Base-by-base conservation (phyloP, 1,139 yeast genomes). In the Taphrina deformans region DNA sequence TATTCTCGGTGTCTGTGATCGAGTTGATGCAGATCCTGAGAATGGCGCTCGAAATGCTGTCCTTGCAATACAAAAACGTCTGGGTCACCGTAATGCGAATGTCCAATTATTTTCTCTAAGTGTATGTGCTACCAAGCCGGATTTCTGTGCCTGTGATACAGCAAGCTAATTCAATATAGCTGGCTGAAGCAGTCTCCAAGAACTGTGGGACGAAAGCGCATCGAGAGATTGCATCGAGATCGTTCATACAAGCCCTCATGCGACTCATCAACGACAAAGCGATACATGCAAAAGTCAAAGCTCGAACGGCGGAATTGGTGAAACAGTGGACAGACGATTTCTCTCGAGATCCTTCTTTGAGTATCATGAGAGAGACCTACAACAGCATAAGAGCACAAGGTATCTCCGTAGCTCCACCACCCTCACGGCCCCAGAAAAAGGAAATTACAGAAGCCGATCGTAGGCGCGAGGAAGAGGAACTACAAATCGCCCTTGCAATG, bases 161-260 rank as follows among this genome's bases (percentile, higher is more conserved):
- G n/a, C n/a, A n/a, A n/a, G n/a, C n/a, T 72, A 62, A 21, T 69
- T 50, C 31, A 10, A 5, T 31, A 16, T 51, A 71, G 73, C 77
- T 93, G 65, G 77, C 89, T 21, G 82, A 85, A 21, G 87, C 97
- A 0, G 76, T 90, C 41, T 96, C 96, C 0, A 97, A 92, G 75
- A 93, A 93, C 74, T 92, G 98, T 77, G 98, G 98, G 0, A 86
- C 96, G 1, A 80, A 91, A 70, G 84, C 89, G 83, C 86, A 86
- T 71, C 91, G 89, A 69, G 90, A 87, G 71, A 85, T 92, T 53
- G 92, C 96, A 40, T 80, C 91, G 24, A 84, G 83, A 70, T 73
- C 81, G 10, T 90, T 91, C 73, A 83, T 91, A 31, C 79, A 80
- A 53, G 79, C 80, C 24, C 77, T 93, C 59, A 72, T 85, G 44